Evolutionary conservation across 371 early-diverging fungal genomes (phyloP), one percentile per base, ranked within the genome.

Genomic region (Syncephalastrum monosporum): DNA sequence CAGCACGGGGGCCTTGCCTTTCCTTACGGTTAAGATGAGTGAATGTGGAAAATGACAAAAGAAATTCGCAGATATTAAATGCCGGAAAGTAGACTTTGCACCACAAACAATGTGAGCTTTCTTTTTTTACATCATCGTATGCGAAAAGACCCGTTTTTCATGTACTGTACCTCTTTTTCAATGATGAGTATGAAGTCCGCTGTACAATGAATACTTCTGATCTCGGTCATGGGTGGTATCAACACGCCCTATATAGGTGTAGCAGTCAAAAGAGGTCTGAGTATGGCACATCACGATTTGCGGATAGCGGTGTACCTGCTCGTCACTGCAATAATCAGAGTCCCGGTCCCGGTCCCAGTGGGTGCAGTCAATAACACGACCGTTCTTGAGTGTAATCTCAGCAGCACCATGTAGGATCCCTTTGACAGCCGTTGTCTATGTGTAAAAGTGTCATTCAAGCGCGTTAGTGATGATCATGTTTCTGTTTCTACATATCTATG

Each of bases 391-490:
- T 23, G 53, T 56, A 21, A 79, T 68, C 1, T 47, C 51, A 33
- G 74, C 67, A 5, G 76, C 64, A 7, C 79, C 79, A 58, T 57
- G 71, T 5, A 79, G 55, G 4, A 74, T 55, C 0, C 79, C 79
- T 56, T 76, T 79, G 2, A 71, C 66, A 0, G 79, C 61, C 4
- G 79, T 76, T 14, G 66, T 69, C 79, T 79, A 56, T 29, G 21
- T 7, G 21, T 21, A 21, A 21, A n/a, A n/a, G n/a, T 21, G 21
- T 21, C 21, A 21, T 21, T 21, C 21, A 21, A 21, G 21, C 21
- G 21, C 21, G 2, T 21, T 21, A 21, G 21, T 21, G 2, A 21
- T 21, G 2, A 21, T 21, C 21, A 21, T 21, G 21, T 21, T 0
- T 21, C 21, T 21, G 21, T 21, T 21, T 21, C 21, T 21, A 21